Evolutionary conservation across 805 yeast genomes (phyloP).

Genomic region (Candida caryicola): DNA sequence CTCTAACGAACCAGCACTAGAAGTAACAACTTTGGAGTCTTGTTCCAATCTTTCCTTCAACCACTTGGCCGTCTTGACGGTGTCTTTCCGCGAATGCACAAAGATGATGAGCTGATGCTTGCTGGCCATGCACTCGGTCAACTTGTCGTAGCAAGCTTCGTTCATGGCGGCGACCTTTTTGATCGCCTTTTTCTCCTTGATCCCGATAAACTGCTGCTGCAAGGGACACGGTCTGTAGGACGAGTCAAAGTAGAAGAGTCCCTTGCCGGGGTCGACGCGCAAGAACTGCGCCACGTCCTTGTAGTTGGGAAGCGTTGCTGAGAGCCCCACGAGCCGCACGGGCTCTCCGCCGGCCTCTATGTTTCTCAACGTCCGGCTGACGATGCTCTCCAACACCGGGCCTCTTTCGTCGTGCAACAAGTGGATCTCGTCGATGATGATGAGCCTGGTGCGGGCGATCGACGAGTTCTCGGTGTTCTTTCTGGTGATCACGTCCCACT

Average conservation of each 20-base stretch:
- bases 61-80: conserved; percentile 78
- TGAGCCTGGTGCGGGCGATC: conserved; percentile 54
- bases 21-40: conserved; percentile 48
- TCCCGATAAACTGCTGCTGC: conserved; percentile 83
- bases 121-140: conserved; percentile 56
- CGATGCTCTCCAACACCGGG: conserved; percentile 86
- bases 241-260: conserved; percentile 79
- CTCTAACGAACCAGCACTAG: conserved; percentile 58
- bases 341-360: conserved; percentile 42
- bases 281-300: conserved; percentile 81
- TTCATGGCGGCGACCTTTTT: conserved; percentile 81
- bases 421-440: conserved; percentile 91
- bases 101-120: conserved; percentile 82
- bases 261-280: conserved; percentile 53
- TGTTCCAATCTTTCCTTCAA: conserved; percentile 60
- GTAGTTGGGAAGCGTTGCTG: conserved; percentile 92
- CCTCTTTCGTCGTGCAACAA: conserved; percentile 92
- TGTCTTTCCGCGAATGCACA: conserved; percentile 93
- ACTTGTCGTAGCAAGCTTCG: conserved; percentile 79
- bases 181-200: conserved; percentile 77
- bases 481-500: conserved; percentile 95
- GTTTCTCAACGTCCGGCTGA: conserved; percentile 64
- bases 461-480: conserved; percentile 68
- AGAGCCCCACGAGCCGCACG: conserved; percentile 77
- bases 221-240: conserved; percentile 90